Evolutionary conservation across 345 rosid species (phyloP).

Genomic region (Citrus sinensis): DNA sequence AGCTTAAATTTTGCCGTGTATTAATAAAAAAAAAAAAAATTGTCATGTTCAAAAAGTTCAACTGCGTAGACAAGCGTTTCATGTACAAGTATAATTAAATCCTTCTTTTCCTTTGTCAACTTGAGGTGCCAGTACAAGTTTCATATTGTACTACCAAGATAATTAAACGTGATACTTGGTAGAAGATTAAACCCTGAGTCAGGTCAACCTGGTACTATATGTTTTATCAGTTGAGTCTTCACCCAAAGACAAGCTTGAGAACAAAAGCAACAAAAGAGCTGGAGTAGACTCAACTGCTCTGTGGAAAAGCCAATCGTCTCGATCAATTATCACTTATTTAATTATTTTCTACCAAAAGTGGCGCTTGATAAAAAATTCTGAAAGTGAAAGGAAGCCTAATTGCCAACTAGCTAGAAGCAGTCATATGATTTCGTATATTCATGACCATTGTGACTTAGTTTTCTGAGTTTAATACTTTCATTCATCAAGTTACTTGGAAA

Average conservation of each 20-base stretch:
- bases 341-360: background rate
- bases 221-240: background rate
- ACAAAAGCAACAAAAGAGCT: background rate
- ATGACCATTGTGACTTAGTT: background rate
- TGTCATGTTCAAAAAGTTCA: background rate
- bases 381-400: background rate
- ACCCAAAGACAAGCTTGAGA: conserved; percentile 17
- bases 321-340: background rate
- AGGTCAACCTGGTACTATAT: background rate
- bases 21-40: background rate
- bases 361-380: background rate
- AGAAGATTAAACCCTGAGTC: background rate
- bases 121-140: background rate
- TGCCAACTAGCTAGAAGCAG: background rate
- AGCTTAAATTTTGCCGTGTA: background rate
- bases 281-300: conserved; percentile 31
- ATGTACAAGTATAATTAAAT: too few species aligned
- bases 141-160: background rate
- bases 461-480: background rate
- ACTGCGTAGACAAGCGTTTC: too few species aligned
- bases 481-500: background rate
- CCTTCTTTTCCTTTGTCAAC: background rate
- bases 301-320: conserved; percentile 18
- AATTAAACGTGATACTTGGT: background rate
- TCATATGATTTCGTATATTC: background rate